Base-by-base conservation (phyloP, 441 rosid genomes). In the Pelargonium cotyledonis region DNA sequence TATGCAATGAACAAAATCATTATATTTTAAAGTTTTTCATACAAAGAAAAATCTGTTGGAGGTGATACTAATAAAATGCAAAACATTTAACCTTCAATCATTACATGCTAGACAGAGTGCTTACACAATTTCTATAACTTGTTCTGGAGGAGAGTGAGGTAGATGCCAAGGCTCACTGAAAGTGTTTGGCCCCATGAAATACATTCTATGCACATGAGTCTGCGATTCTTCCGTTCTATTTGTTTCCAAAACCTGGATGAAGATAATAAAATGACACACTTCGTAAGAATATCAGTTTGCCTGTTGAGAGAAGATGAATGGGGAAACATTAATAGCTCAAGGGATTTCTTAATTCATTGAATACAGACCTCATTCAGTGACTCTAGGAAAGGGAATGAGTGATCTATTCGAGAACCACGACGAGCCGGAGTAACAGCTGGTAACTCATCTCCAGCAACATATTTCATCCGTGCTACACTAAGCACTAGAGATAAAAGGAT, bases 401-500 rank as follows among this genome's bases (percentile, higher is more conserved):
- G 91, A 80, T 84, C 89, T 69, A 85, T 81, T 60, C 73, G 83
- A 81, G 97, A 89, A 71, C 81, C 78, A 75, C 75, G 96, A 9
- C 80, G 88, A 65, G 90, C 75, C 44, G 93, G 91, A 35, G 76
- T 77, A 68, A 80, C 60, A 65, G 89, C 82, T 5, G 88, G 95
- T 49, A 77, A 71, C 73, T 92, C 98, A 73, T 92, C 98, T 4
- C 88, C 95, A 21, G 86, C 87, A 69, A 88, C 85, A 82, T 84
- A 92, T 78, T 92, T 92, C 88, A 87, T 88, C 72, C 98, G 80
- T 2, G 98, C 98, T 74, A 89, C 96, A 73, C 98, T 92, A 68
- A 92, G 91, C 44, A 90, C 95, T 41, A 92, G 83, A 55, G 98
- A 91, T 76, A 92, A 81, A 68, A 92, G 82, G 70, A 90, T 79